Base-by-base conservation (phyloP, 2,329 filamentous ascomycete genomes). In the Ophiocordyceps camponoti-floridani region DNA sequence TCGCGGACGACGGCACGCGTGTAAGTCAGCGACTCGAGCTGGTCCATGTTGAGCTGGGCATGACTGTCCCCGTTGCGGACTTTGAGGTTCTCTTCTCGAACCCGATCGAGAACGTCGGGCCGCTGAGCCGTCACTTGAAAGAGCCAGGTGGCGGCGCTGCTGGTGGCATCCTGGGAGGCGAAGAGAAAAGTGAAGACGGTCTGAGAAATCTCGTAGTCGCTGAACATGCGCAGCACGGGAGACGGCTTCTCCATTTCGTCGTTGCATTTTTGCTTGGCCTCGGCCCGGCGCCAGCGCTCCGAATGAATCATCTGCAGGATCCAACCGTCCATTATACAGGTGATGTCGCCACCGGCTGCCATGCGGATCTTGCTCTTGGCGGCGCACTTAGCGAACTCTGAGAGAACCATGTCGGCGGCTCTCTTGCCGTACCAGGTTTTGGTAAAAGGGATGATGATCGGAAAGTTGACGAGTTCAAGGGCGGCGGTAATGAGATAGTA, bases 381-480 rank as follows among this genome's bases (percentile, higher is more conserved):
- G 42, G 89, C 84, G 58, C 89, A 95, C 65, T 86, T 88, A 59
- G 82, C 68, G 58, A 96, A 96, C 61, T 94, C 88, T 43, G 73
- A 74, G 51, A 96, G 70, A 31, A 94, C 86, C 79, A 94, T 86
- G 57, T 94, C 85, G 47, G 89, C 80, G 28, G 87, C 86, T 68
- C 88, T 93, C 74, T 95, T 94, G 55, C 89, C 91, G 58, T 94
- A 93, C 87, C 87, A 96, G 5, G 87, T 87, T 70, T 87, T 89
- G 59, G 88, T 95, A 70, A 77, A 96, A 37, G 89, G 89, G 38
- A 96, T 65, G 59, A 96, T 95, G 65, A 96, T 83, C 47, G 91
- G 89, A 70, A 96, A 94, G 70, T 96, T 96, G 70, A 98, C 91
- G 42, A 96, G 75, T 64, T 98, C 91, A 53, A 96, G 76, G 19